Evolutionary conservation across 495 filamentous ascomycete genomes (phyloP).

Genomic region (Xylaria intraflava): DNA sequence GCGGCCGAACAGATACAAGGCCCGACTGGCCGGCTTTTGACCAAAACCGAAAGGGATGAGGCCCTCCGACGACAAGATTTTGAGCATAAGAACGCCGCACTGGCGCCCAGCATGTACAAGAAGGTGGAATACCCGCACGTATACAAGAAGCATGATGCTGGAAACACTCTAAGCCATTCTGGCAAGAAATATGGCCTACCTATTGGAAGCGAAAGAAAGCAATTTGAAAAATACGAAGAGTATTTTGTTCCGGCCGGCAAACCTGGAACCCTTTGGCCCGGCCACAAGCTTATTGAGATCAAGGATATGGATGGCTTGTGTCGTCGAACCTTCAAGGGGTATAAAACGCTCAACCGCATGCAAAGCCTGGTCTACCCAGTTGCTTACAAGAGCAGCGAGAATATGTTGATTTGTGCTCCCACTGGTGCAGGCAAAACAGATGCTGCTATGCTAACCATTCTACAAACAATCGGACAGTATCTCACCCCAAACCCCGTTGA

Average conservation of each 20-base stretch:
- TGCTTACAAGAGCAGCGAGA: constrained; percentile 91
- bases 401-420: constrained; percentile 97
- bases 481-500: constrained; percentile 70
- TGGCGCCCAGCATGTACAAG: constrained; percentile 56
- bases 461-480: constrained; percentile 84
- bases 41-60: constrained; percentile 68
- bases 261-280: constrained; percentile 63
- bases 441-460: constrained; percentile 90
- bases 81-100: constrained; percentile 70
- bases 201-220: constrained; percentile 50
- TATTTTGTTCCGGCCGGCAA: constrained; percentile 75
- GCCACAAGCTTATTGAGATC: constrained; percentile 70
- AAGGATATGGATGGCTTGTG: constrained; percentile 84
- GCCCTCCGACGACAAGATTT: constrained; percentile 65
- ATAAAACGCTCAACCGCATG: constrained; percentile 93
- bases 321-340: constrained; percentile 84
- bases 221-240: constrained; percentile 72
- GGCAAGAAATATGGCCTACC: constrained; percentile 76
- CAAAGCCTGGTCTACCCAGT: constrained; percentile 94
- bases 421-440: constrained; percentile 99
- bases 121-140: constrained; percentile 83
- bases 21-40: constrained; percentile 58
- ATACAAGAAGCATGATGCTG: constrained; percentile 71
- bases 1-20: constrained; percentile 32
- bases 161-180: constrained; percentile 69